Base-by-base conservation (phyloP, 352 stramenopile species). In the Globisporangium emineosum region DNA sequence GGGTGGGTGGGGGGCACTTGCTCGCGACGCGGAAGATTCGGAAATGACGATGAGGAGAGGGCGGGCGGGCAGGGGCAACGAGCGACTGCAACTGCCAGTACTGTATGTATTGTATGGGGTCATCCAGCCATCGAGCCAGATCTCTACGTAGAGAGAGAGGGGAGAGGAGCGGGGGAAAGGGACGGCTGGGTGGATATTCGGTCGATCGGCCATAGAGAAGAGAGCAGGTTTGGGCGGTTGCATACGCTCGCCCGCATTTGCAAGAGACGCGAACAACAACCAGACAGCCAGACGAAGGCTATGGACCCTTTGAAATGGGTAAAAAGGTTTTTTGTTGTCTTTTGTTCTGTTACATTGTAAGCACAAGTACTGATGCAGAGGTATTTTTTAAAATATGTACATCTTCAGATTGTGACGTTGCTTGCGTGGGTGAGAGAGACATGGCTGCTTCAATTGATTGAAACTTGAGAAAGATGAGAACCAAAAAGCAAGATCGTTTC, bases 1-100 rank as follows among this genome's bases (percentile, higher is more conserved):
- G 29, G 21, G 27, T 27, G 30, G 21, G 52, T n/a, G n/a, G n/a
- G n/a, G n/a, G 29, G 29, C 29, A 54, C 47, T 66, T 60, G 50
- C 29, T 27, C 42, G 54, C 29, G 60, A 27, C 51, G 61, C 30
- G 53, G 53, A 62, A 67, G 51, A 67, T 67, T 56, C 30, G 54
- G 55, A 45, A 67, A 67, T 67, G 61, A 62, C 27, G 50, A 43
- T 56, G 29, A 19, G 29, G 40, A n/a, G 25, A 57, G 29, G 5
- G 51, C 51, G 25, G n/a, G n/a, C n/a, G n/a, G n/a, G n/a, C n/a
- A n/a, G 49, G 50, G 50, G 12, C 13, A 21, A 19, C 50, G 49
- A 21, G 25, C 25, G 49, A 23, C 27, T 37, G 7, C 50, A 56
- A 40, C 29, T 56, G 15, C 50, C 13, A 3, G 29, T 5, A 32